Evolutionary conservation across 2,329 filamentous ascomycete species (phyloP).

Genomic region (Periconia digitata): DNA sequence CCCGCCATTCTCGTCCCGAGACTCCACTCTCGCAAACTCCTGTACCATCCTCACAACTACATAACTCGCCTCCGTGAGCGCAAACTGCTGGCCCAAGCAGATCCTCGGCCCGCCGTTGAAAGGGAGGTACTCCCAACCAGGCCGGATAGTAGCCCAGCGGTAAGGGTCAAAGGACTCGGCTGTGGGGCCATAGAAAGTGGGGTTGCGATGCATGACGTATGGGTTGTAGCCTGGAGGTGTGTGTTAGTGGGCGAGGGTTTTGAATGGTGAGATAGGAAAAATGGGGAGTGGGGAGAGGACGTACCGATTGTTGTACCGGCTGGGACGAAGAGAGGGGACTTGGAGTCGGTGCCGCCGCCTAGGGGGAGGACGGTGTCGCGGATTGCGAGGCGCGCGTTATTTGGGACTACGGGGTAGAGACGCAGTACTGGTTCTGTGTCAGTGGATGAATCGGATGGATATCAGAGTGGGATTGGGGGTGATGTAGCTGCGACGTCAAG

Average conservation of each 20-base stretch:
- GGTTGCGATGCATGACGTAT: conserved; percentile 23
- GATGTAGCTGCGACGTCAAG: not conserved
- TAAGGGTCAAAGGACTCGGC: conserved; percentile 53
- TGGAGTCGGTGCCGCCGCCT: conserved; percentile 52
- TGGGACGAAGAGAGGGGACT: conserved; percentile 52
- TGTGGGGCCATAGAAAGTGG: conserved; percentile 33
- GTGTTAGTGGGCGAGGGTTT: not conserved
- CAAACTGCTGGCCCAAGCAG: conserved; percentile 42
- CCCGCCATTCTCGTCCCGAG: conserved; percentile 24
- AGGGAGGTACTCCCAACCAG: conserved; percentile 43
- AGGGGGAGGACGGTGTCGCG: conserved; percentile 55
- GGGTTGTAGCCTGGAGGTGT: conserved; percentile 24
- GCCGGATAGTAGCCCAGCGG: conserved; percentile 47
- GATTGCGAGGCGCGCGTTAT: conserved; percentile 54
- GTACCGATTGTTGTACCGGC: conserved; percentile 47
- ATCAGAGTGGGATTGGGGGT: not conserved
- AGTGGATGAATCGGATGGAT: not conserved
- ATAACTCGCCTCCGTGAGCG: conserved; percentile 39
- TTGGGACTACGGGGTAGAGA: conserved; percentile 57
- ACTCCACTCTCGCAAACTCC: conserved; percentile 33
- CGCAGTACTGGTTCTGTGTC: conserved; percentile 46
- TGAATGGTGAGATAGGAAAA: not conserved
- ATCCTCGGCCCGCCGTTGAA: conserved; percentile 45
- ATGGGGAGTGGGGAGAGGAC: conserved; percentile 38
- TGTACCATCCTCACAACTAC: conserved; percentile 36